Percentiles rank a stretch among this genome's conserved stretches.
phyloP scores from a whole-genome alignment of 345 rosid genomes.

The Capsella bursapastoris region DNA sequence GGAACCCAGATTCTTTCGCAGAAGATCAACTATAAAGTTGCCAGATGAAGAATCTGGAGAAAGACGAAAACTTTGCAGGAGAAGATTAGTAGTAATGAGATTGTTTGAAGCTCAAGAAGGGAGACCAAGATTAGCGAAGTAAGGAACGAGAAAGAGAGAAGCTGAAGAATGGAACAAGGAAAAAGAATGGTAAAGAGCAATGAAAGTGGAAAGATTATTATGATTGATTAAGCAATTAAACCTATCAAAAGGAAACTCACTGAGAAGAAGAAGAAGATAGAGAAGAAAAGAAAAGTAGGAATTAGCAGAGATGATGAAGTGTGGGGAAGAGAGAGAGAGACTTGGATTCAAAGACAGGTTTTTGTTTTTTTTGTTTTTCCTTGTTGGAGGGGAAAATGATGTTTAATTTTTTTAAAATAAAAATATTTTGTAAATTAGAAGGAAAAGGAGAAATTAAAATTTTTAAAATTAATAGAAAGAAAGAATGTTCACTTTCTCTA shows the following conservation, averaged over 20 bases:
- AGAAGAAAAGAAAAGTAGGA: slow-evolving; percentile 6
- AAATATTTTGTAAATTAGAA: background rate
- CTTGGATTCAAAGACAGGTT: slow-evolving; percentile 86
- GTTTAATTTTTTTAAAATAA: slow-evolving; percentile 12
- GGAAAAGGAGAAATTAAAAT: background rate
- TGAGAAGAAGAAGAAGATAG: background rate
- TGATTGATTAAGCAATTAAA: slow-evolving; percentile 62
- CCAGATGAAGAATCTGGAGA: slow-evolving; percentile 20
- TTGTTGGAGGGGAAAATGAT: slow-evolving; percentile 36
- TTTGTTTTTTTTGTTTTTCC: slow-evolving; percentile 37
- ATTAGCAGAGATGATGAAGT: slow-evolving; percentile 43
- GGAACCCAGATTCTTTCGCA: slow-evolving; percentile 11
- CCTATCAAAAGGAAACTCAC: slow-evolving; percentile 57
- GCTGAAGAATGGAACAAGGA: slow-evolving; percentile 29
- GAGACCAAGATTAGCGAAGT: slow-evolving; percentile 39
- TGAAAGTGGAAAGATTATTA: slow-evolving; percentile 6
- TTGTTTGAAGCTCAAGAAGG: slow-evolving; percentile 37
- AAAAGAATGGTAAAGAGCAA: slow-evolving; percentile 15
- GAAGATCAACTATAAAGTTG: slow-evolving; percentile 6
- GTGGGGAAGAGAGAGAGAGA: slow-evolving; percentile 41
- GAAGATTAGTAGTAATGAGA: background rate
- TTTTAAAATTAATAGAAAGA: background rate
- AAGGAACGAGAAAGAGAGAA: slow-evolving; percentile 10
- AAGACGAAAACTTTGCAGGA: slow-evolving; percentile 31
- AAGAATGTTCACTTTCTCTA: slow-evolving; percentile 26